Evolutionary conservation across 768 basidiomycete species (phyloP).

Genomic region (Lactifluus pinguis): DNA sequence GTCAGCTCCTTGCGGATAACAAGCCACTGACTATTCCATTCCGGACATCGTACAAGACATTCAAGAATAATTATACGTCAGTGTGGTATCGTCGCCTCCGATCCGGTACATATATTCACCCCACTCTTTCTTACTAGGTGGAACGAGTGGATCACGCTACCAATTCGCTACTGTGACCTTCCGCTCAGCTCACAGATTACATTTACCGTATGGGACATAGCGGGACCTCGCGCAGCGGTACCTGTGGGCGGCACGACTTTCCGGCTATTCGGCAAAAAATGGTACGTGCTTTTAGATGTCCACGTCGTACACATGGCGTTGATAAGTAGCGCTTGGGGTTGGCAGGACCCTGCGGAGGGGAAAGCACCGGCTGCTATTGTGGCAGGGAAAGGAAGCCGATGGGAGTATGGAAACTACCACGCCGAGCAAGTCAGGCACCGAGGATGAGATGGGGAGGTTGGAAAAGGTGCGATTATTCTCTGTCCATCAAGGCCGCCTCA

Average conservation of each 20-base stretch:
- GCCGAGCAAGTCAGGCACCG: constrained; percentile 71
- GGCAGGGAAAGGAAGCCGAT: constrained; percentile 81
- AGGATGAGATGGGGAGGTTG: constrained; percentile 92
- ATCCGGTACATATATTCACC: not conserved
- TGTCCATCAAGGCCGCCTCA: not conserved
- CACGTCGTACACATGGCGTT: not conserved
- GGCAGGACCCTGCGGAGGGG: constrained; percentile 80
- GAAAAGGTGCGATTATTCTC: constrained; percentile 56
- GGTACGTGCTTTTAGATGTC: constrained; percentile 37
- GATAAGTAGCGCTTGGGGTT: not conserved
- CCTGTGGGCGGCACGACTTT: constrained; percentile 92
- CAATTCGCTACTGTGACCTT: constrained; percentile 90
- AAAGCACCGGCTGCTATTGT: constrained; percentile 81
- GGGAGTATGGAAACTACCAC: constrained; percentile 74
- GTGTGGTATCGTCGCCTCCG: constrained; percentile 20
- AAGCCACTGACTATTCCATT: constrained; percentile 88
- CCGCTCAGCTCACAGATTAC: constrained; percentile 82
- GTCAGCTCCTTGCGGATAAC: constrained; percentile 88
- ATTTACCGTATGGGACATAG: constrained; percentile 95
- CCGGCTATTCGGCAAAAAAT: constrained; percentile 86
- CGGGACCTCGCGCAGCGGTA: constrained; percentile 64
- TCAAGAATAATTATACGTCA: constrained; percentile 74
- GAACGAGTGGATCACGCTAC: constrained; percentile 93
- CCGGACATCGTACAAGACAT: constrained; percentile 87
- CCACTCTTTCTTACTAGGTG: constrained; percentile 42